These are phyloP conservation scores for Tuber indicum DNA, from an alignment of 495 filamentous ascomycete genomes.

Conservation along the genomic window DNA sequence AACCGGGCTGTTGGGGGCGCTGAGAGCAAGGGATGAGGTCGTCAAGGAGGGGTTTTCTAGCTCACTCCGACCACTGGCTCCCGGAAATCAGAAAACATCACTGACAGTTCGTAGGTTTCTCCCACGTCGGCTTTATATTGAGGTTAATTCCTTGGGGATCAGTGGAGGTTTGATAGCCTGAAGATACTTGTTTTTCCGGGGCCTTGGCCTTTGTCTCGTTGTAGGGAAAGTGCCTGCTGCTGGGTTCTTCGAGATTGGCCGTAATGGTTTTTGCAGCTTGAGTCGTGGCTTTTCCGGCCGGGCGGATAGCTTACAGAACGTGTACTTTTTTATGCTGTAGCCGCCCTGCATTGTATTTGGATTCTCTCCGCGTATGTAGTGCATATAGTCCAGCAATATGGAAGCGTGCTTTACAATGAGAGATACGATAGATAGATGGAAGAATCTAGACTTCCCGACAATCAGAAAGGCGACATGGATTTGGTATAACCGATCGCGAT, in stretches of 20 bases:
- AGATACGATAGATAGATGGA: background rate
- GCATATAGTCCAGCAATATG: background rate
- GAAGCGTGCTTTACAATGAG: background rate
- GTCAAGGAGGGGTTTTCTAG: background rate
- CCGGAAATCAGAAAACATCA: background rate
- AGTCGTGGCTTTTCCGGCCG: background rate
- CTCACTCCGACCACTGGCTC: background rate
- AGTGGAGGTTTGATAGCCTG: background rate
- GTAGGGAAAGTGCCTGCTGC: background rate
- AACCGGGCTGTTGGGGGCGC: background rate
- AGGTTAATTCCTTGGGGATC: background rate
- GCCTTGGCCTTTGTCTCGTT: background rate
- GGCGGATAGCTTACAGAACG: too few relatives aligned
- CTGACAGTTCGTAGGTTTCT: background rate
- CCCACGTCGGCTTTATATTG: background rate
- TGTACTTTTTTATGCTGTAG: too few relatives aligned
- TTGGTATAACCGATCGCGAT: background rate
- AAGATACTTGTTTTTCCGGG: background rate
- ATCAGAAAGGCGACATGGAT: background rate
- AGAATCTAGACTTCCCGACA: background rate
- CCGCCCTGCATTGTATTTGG: background rate
- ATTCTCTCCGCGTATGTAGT: background rate
- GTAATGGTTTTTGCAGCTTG: background rate
- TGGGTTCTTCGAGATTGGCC: background rate
- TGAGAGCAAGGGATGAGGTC: background rate